Evolutionary conservation across 2,329 filamentous ascomycete species (phyloP).

Genomic region (Sporothrix curviconia): DNA sequence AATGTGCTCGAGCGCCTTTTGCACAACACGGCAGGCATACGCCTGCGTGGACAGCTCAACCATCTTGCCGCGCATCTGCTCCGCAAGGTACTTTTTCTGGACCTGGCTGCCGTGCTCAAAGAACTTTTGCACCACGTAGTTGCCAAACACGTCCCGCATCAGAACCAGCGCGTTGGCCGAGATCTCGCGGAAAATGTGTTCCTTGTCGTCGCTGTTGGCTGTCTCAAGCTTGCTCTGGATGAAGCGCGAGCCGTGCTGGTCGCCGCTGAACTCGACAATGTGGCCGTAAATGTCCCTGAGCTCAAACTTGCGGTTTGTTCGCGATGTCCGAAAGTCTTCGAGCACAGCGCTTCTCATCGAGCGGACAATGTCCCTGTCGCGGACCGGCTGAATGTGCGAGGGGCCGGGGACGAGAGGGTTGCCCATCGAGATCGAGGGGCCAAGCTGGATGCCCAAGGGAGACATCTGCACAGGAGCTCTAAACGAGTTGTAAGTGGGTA

Average conservation of each 20-base stretch:
- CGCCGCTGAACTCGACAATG: constrained; percentile 89
- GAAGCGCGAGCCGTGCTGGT: constrained; percentile 91
- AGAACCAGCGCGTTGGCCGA: constrained; percentile 75
- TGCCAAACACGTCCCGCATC: constrained; percentile 95
- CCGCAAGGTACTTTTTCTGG: constrained; percentile 82
- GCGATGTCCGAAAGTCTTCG: constrained; percentile 68
- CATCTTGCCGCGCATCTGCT: constrained; percentile 82
- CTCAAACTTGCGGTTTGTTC: constrained; percentile 67
- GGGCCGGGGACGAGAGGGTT: constrained; percentile 25
- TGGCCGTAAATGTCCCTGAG: constrained; percentile 82
- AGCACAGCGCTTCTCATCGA: constrained; percentile 61
- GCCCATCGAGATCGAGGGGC: constrained; percentile 21
- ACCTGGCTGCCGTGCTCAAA: constrained; percentile 92
- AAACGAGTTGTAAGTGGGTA: constrained; percentile 34
- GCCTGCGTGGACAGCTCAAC: constrained; percentile 74
- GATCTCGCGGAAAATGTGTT: constrained; percentile 82
- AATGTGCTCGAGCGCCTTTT: constrained; percentile 90
- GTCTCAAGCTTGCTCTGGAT: constrained; percentile 89
- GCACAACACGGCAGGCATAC: constrained; percentile 92
- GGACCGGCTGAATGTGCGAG: constrained; percentile 32
- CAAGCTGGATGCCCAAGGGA: constrained; percentile 20
- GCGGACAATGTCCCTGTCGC: constrained; percentile 12
- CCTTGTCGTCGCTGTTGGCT: constrained; percentile 94
- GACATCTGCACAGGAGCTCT: constrained; percentile 29
- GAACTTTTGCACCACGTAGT: constrained; percentile 97